A percentile compares a stretch with the other conserved stretches of the same genome.
Conservation (phyloP, 495 filamentous ascomycete species). For the Penicillium silybi region DNA sequence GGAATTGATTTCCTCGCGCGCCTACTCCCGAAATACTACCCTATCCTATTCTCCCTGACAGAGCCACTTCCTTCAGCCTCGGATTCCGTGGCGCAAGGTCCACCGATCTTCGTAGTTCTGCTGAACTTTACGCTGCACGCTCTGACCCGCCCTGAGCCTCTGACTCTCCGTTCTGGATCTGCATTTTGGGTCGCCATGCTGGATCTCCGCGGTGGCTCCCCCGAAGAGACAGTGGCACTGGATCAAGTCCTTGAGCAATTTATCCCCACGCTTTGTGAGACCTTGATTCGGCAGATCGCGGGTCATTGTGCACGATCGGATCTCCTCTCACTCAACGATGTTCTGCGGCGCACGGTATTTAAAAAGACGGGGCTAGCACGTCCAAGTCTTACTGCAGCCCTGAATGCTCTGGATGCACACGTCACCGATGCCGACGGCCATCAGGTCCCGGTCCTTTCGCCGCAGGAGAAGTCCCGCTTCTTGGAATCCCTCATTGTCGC, state of each 20-base stretch:
- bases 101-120: conserved; percentile 57
- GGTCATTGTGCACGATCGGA: conserved; percentile 75
- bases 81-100: conserved; percentile 6
- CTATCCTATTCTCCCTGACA: conserved; percentile 36
- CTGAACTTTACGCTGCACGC: conserved; percentile 74
- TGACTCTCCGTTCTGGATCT: conserved; percentile 75
- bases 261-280: conserved; percentile 55
- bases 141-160: conserved; percentile 65
- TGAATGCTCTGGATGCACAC: conserved; percentile 47
- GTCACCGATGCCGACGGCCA: conserved; percentile 28
- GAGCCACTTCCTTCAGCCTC: conserved; percentile 11
- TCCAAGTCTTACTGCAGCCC: conserved; percentile 54
- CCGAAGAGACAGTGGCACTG: conserved; percentile 43
- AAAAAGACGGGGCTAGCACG: conserved; percentile 62
- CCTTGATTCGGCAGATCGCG: conserved; percentile 64
- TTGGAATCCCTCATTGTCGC: conserved; percentile 46
- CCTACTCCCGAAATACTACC: conserved; percentile 59
- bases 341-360: conserved; percentile 70
- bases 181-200: conserved; percentile 70
- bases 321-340: conserved; percentile 69
- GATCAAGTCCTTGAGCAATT: conserved; percentile 53
- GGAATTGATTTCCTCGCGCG: conserved; percentile 69
- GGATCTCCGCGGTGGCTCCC: conserved; percentile 36
- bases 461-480: conserved; percentile 34
- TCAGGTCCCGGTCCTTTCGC: conserved; percentile 18